Evolutionary conservation across 1,284 basidiomycete genomes (phyloP).

Genomic region (Tetrapyrgos nigripes): DNA sequence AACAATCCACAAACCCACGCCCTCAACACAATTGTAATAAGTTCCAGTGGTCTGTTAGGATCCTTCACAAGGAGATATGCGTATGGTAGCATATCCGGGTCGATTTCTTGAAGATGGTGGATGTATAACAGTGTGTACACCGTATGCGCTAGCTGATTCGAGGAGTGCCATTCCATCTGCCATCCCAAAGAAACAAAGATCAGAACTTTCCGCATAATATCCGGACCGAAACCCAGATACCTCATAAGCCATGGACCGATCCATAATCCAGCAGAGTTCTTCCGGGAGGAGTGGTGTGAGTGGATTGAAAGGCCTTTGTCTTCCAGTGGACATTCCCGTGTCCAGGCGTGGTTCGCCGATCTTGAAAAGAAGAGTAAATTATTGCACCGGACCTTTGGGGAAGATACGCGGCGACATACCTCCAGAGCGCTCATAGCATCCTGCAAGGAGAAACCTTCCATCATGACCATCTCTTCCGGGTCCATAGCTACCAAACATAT

Average conservation of each 20-base stretch:
- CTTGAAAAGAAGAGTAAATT: conserved; percentile 44
- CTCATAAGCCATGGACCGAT: conserved; percentile 82
- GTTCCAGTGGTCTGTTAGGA: conserved; percentile 54
- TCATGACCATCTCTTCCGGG: conserved; percentile 69
- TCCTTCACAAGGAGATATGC: conserved; percentile 36
- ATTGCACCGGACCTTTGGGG: conserved; percentile 65
- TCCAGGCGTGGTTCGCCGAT: conserved; percentile 93
- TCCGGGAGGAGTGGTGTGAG: conserved; percentile 66
- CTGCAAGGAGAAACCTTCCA: conserved; percentile 73
- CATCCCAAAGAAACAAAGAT: not conserved
- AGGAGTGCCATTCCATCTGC: conserved; percentile 89
- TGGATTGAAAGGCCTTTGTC: conserved; percentile 67
- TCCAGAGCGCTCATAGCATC: conserved; percentile 84
- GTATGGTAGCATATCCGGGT: conserved; percentile 57
- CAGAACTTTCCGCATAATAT: too few relatives aligned
- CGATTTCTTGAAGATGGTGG: conserved; percentile 69
- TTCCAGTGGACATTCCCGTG: conserved; percentile 69
- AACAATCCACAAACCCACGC: conserved; percentile 76
- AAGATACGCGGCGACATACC: not conserved
- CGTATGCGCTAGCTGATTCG: conserved; percentile 86
- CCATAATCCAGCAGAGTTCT: conserved; percentile 89
- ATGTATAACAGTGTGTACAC: conserved; percentile 85
- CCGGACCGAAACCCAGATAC: conserved; percentile 43
- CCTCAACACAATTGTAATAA: conserved; percentile 75
- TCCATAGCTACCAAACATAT: conserved; percentile 81